Base-by-base conservation (phyloP, 2,329 filamentous ascomycete species). In the Mollisia scopiformis region DNA sequence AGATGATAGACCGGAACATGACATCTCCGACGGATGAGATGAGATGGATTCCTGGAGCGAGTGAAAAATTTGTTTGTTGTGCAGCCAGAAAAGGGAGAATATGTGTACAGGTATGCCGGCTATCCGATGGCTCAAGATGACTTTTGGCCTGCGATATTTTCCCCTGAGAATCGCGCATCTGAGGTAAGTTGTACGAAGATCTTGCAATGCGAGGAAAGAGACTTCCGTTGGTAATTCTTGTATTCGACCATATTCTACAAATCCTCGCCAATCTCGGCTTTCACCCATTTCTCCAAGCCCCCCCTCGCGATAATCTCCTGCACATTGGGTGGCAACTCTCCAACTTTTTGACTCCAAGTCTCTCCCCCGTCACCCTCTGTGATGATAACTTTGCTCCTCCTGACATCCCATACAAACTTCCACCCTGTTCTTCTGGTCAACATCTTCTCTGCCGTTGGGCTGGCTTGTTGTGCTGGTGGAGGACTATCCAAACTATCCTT, bases 231-330 rank as follows among this genome's bases (percentile, higher is more conserved):
- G 6, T 6, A n/a, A 16, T n/a, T 16, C 27, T 4, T 31, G 37
- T 35, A 37, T 54, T 28, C n/a, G 49, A 52, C 21, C 49, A 47
- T 58, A 53, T 33, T 54, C 39, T 54, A 58, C 57, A 58, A 28
- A 37, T 25, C 37, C n/a, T 41, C 39, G 35, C 14, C 63, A 57
- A 72, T 69, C 58, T 72, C 66, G 4, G 57, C 39, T 49, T 71
- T 70, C 0, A 95, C 90, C 92, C 92, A 96, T 65, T 87, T 88
- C 80, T 93, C 91, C 61, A 96, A 72, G 0, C 92, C 92, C 1
- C 91, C 91, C 53, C 82, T 76, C 0, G 90, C 89, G 69, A 94
- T 91, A 59, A 94, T 93, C 71, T 91, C 90, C 75, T 97, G 93
- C 58, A 97, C 90, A 71, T 94, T 96, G 0, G 90, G 86, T 14